Base-by-base conservation (phyloP, 768 basidiomycete genomes). In the Coprinellus aureogranulatus region DNA sequence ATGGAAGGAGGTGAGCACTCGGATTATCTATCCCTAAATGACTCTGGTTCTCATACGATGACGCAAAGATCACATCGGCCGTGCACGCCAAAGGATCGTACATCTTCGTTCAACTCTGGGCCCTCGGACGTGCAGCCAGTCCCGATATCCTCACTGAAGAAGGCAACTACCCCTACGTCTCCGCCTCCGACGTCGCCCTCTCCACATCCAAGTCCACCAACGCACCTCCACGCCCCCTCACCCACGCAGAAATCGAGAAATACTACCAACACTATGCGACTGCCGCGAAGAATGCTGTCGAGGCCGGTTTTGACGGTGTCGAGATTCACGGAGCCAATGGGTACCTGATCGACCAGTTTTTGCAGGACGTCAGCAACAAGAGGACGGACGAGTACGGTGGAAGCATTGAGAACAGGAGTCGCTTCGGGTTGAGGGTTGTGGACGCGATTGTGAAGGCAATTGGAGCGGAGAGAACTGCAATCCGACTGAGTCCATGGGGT, bases 381-480 rank as follows among this genome's bases (percentile, higher is more conserved):
- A 79, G 87, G 27, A 84, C 79, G 3, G 87, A 88, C 66, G 76
- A 81, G 59, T 91, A 88, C 62, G 88, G 88, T 1, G 89, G 89
- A 1, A 81, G 78, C 61, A 81, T 88, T 55, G 87, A 89, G 68
- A 90, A 88, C 65, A 78, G 89, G 26, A 79, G 74, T n/a, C 75
- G 88, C 5, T 74, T 92, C 30, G 75, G 77, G 10, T 67, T 88
- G 9, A 81, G 88, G 65, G 73, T 89, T 48, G 80, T 86, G 12
- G 82, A 87, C 41, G 84, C 84, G 6, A 72, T 90, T 2, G n/a
- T n/a, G n/a, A n/a, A 67, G 16, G 12, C 9, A 4, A 26, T 14
- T 50, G 12, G 48, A 28, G 53, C 39, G 37, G 37, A 46, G 20
- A 3, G 20, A n/a, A 31, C 11, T 34, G 6, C 22, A 64, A 66